These are phyloP conservation scores for Hypoxylon sp. DNA, from an alignment of 2,329 filamentous ascomycete species.

Conservation along the genomic window DNA sequence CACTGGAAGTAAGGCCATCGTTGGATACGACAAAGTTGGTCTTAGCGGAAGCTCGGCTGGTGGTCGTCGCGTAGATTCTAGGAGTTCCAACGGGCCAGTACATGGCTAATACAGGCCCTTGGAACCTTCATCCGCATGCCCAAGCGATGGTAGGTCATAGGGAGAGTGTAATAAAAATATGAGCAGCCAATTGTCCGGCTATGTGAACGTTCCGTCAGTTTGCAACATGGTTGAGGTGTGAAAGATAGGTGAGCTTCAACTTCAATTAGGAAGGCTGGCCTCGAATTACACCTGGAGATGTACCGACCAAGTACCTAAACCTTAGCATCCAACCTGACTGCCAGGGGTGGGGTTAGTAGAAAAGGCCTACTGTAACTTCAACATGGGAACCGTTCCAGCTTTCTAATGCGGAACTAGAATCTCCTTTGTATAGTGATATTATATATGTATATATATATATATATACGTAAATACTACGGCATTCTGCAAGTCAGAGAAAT, in stretches of 20 bases:
- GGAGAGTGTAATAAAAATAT: slow-evolving; percentile 16
- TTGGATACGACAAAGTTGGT: slow-evolving; percentile 68
- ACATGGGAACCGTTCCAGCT: background rate
- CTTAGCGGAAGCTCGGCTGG: slow-evolving; percentile 67
- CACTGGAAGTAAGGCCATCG: slow-evolving; percentile 68
- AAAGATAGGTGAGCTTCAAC: slow-evolving; percentile 22
- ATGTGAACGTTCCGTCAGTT: slow-evolving; percentile 31
- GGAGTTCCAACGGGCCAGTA: slow-evolving; percentile 93
- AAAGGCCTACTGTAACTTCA: background rate
- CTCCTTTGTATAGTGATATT: background rate
- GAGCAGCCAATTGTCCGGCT: slow-evolving; percentile 40
- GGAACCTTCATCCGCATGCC: slow-evolving; percentile 55
- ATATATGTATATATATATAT: background rate
- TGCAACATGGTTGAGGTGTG: slow-evolving; percentile 38
- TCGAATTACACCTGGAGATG: background rate
- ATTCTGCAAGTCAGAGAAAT: background rate
- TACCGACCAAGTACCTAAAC: background rate
- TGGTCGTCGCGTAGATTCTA: slow-evolving; percentile 84
- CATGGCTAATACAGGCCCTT: slow-evolving; percentile 69
- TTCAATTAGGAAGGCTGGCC: slow-evolving; percentile 23
- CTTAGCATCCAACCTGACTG: too few relatives aligned
- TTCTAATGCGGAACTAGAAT: background rate
- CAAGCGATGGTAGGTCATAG: slow-evolving; percentile 38
- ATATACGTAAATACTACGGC: too few relatives aligned
- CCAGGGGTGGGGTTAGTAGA: too few relatives aligned